A percentile compares a stretch with the other conserved stretches of the same genome.
Conservation (phyloP, 805 yeast genomes). For the Clavispora carvajalis region DNA sequence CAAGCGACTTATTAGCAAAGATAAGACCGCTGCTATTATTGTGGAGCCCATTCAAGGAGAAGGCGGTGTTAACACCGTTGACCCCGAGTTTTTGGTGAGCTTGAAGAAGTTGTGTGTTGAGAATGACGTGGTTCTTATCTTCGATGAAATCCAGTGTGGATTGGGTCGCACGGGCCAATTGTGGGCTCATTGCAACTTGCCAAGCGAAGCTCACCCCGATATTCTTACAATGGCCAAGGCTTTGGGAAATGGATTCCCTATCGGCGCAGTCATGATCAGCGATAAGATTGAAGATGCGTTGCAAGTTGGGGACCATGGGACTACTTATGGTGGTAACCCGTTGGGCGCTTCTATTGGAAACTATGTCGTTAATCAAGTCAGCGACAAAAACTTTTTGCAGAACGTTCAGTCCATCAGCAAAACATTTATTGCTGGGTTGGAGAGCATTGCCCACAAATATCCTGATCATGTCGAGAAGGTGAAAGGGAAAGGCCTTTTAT, state of each 20-base stretch:
- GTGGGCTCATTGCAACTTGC: conserved; percentile 85
- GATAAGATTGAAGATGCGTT: conserved; percentile 69
- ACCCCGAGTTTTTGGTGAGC: conserved; percentile 56
- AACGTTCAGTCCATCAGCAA: conserved; percentile 59
- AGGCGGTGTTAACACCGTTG: conserved; percentile 81
- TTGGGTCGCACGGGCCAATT: conserved; percentile 86
- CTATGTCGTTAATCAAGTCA: conserved; percentile 66
- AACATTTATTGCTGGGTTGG: conserved; percentile 47
- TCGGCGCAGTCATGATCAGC: conserved; percentile 87
- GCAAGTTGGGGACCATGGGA: conserved; percentile 94
- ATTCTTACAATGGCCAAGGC: conserved; percentile 94
- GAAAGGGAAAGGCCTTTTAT: conserved; percentile 83
- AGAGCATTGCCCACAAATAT: conserved; percentile 46
- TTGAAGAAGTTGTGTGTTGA: conserved; percentile 64
- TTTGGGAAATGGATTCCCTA: conserved; percentile 93
- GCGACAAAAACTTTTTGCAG: conserved; percentile 53
- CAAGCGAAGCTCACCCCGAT: conserved; percentile 86
- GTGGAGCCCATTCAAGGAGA: conserved; percentile 98
- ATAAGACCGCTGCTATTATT: conserved; percentile 82
- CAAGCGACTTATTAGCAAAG: conserved; percentile 44
- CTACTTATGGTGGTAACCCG: conserved; percentile 97
- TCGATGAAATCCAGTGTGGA: conserved; percentile 97
- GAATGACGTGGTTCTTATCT: conserved; percentile 71
- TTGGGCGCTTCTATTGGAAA: conserved; percentile 77
- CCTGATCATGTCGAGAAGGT: conserved; percentile 61